These are phyloP conservation scores for Raffaelea ambrosiae DNA, from an alignment of 2,329 filamentous ascomycete species.

Conservation along the genomic window DNA sequence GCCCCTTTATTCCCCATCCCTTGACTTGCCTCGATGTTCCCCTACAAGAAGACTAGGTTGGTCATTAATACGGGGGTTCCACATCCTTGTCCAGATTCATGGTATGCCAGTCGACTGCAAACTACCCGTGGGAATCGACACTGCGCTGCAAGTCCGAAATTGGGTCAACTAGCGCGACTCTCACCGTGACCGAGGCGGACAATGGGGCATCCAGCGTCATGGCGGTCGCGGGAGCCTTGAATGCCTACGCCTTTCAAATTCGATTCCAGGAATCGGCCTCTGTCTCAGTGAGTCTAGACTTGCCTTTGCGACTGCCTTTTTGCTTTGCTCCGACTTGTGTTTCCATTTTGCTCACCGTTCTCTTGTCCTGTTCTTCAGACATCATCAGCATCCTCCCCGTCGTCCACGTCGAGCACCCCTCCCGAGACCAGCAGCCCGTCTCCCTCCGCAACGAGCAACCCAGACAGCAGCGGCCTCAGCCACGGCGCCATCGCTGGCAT, in stretches of 20 bases:
- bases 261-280: too few species aligned
- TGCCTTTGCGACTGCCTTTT: too few species aligned
- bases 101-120: neutral
- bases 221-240: neutral
- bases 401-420: neutral
- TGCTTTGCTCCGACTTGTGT: too few species aligned
- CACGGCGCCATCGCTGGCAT: neutral
- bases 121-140: neutral
- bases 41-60: too few species aligned
- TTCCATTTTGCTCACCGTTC: too few species aligned
- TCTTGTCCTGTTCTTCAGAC: too few species aligned
- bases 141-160: neutral
- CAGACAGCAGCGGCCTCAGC: neutral
- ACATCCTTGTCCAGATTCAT: neutral
- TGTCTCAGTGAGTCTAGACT: too few species aligned
- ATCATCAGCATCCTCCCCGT: too few species aligned
- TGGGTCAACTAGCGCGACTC: neutral
- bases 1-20: neutral
- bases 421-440: neutral
- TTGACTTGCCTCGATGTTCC: too few species aligned
- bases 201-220: neutral
- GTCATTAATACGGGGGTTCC: too few species aligned
- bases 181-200: neutral
- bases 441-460: neutral
- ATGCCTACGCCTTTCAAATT: neutral